These are phyloP conservation scores for Colletotrichum truncatum DNA, from an alignment of 2,329 filamentous ascomycete species.

Conservation along the genomic window DNA sequence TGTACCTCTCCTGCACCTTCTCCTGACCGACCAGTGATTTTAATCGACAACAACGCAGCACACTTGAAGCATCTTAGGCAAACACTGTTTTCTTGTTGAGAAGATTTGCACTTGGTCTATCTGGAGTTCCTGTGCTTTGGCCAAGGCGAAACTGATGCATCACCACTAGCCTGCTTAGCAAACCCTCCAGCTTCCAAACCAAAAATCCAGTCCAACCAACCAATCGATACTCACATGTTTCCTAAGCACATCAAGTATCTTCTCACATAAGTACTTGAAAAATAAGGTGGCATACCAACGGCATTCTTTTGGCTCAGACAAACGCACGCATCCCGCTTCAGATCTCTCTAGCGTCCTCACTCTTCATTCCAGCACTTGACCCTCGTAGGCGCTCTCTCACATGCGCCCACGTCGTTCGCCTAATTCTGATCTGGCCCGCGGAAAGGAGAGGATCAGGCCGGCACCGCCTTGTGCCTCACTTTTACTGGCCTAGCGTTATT, in stretches of 20 bases:
- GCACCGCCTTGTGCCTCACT: slow-evolving; percentile 23
- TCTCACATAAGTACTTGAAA: background rate
- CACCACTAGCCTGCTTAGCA: background rate
- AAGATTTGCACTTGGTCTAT: too few species aligned
- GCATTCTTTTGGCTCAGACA: background rate
- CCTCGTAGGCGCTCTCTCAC: background rate
- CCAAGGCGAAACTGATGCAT: slow-evolving; percentile 7
- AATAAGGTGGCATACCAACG: background rate
- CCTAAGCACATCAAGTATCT: background rate
- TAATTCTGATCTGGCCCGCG: slow-evolving; percentile 31
- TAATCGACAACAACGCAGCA: background rate
- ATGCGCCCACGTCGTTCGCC: slow-evolving; percentile 22
- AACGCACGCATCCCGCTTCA: background rate
- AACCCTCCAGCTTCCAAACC: background rate
- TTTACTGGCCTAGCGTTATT: slow-evolving; percentile 18
- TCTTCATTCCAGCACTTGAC: slow-evolving; percentile 6
- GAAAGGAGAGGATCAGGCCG: slow-evolving; percentile 25
- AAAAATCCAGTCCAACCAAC: background rate
- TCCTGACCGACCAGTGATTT: background rate
- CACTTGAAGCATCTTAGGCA: background rate
- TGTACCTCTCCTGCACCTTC: background rate
- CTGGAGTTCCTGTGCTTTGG: too few species aligned
- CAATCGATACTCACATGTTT: slow-evolving; percentile 5
- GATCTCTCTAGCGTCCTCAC: background rate
- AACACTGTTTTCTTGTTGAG: background rate